Base-by-base conservation (phyloP, 1,284 basidiomycete genomes). In the Trichosporon asahii region DNA sequence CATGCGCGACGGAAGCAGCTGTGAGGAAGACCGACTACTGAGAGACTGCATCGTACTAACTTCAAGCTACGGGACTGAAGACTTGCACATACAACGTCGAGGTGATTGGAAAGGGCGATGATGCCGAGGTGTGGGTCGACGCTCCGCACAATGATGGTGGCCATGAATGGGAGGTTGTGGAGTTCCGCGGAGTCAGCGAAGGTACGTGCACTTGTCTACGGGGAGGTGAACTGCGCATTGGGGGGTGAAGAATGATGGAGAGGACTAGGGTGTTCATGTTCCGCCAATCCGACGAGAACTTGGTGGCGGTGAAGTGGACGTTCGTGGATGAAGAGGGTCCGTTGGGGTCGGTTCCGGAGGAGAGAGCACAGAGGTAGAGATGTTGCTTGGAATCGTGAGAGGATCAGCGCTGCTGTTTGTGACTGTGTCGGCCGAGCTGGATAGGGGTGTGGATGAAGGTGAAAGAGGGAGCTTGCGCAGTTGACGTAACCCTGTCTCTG, bases 131-230 rank as follows among this genome's bases (percentile, higher is more conserved):
- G 0, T 91, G 88, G 85, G 85, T 92, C 31, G 88, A 91, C 76
- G 84, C 87, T 0, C 91, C 91, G 0, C 83, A 86, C 35, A 85
- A 82, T 29, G 87, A 68, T 29, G 69, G 70, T 6, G 49, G 68
- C 14, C 67, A 72, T 5, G 71, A 73, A 27, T 94, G 91, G 91
- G 85, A 89, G 35, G 80, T 94, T 3, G 88, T 94, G 18, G 91
- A 92, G 76, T 82, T 92, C 33, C 83, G 91, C 44, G 89, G 91
- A 0, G 91, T 95, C 12, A 93, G 91, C 61, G 92, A 95, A 87
- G 90, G 91, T 89, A 68, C 29, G 82, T 73, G 27, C 57, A 31
- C 8, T 25, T 15, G 2, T 12, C 15, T 12, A 12, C 12, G 53
- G 23, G 11, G 11, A 9, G 31, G 31, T 33, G 31, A 9, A 6